Base-by-base conservation (phyloP, 1,139 yeast species). In the Zhuliangozyma blackwelliae region DNA sequence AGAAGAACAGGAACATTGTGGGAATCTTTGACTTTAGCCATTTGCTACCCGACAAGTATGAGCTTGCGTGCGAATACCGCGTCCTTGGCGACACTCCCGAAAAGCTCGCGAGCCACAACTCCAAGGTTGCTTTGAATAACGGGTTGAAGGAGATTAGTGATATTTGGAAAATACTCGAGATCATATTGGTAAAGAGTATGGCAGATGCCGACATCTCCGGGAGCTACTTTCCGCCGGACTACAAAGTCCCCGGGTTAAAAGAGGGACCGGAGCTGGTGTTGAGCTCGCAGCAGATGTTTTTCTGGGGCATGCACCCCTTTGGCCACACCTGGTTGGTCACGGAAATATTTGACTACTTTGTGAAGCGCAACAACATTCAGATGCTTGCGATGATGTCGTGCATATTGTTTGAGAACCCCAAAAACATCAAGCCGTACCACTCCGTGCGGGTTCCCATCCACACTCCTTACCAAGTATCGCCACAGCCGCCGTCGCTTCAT, bases 301-400 rank as follows among this genome's bases (percentile, higher is more conserved):
- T 69, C 45, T 89, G 97, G 96, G 92, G 90, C 0, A 62, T 75
- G 5, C 95, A 87, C 55, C 92, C 94, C 0, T 75, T 83, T 55
- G 96, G 96, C 0, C 75, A 80, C n/a, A 54, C 71, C 5, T 81
- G 92, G 84, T 62, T 88, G n/a, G 67, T 88, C 0, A 69, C 70
- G 28, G 78, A 79, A 45, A 64, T 89, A 33, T 68, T 90, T 52
- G 55, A 61, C 1, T 81, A 82, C 48, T 89, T 82, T 51, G 94
- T 83, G 49, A 59, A 51, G 29, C 57, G 67, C 34, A 79, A 81
- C 3, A 84, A 90, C 50, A 63, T 87, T 19, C 97, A 90, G 55
- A 88, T 90, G 96, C 65, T 92, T 16, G 96, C 96, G 1, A 83
- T 86, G 86, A 61, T 89, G 53, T 78, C 94, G 2, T 87, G 96